Conservation (phyloP, 2,329 filamentous ascomycete genomes). For the Curvularia spicifera region DNA sequence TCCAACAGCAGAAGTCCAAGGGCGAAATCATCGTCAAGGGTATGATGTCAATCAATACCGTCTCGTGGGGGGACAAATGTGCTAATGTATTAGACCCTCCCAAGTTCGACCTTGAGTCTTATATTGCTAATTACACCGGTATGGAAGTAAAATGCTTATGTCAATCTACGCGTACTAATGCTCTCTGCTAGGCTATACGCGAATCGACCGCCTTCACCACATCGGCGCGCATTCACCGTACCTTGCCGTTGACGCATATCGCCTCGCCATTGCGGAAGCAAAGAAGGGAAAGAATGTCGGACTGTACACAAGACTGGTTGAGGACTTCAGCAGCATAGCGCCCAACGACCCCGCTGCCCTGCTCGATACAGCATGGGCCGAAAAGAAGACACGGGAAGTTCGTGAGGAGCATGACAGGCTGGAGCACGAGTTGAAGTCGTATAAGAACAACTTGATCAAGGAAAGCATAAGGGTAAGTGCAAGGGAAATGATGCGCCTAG, state of each 20-base stretch:
- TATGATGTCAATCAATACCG: conserved; percentile 15
- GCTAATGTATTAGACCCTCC: conserved; percentile 66
- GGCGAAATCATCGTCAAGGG: conserved; percentile 44
- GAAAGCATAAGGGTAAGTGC: conserved; percentile 83
- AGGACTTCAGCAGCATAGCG: conserved; percentile 66
- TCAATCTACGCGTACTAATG: neutral
- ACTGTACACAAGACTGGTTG: conserved; percentile 72
- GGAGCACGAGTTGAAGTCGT: conserved; percentile 84
- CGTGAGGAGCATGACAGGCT: conserved; percentile 74
- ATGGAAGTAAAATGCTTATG: conserved; percentile 26
- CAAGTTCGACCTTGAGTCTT: conserved; percentile 89
- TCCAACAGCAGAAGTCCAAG: conserved; percentile 38
- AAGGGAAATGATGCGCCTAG: neutral
- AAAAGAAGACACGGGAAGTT: conserved; percentile 69
- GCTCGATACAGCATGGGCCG: conserved; percentile 77
- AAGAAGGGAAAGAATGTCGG: conserved; percentile 76
- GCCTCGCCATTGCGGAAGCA: conserved; percentile 75
- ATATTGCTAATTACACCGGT: conserved; percentile 90
- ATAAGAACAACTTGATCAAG: conserved; percentile 96
- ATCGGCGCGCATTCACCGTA: conserved; percentile 81
- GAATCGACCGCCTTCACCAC: conserved; percentile 78
- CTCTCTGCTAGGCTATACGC: conserved; percentile 70
- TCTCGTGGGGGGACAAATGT: neutral
- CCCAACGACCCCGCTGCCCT: conserved; percentile 72
- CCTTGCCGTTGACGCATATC: conserved; percentile 80